Evolutionary conservation across 768 basidiomycete species (phyloP), one percentile per base, ranked within the genome.

Genomic region (Lanmaoa pseudosensibilis): DNA sequence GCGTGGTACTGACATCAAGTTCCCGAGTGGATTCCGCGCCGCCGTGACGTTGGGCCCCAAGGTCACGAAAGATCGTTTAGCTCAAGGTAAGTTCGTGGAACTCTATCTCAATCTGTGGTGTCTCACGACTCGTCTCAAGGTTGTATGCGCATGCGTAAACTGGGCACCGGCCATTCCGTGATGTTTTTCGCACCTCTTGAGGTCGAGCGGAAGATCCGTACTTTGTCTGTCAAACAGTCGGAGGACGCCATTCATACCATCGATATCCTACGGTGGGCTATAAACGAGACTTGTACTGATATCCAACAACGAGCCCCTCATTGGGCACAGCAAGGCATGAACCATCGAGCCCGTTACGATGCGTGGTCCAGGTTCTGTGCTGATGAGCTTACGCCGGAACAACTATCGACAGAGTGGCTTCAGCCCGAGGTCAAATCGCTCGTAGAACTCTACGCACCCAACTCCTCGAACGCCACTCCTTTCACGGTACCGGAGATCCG

Each of bases 71-170:
- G 83, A 84, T 68, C 71, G 77, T 44, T 61, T 84, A 5, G 68
- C 75, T 3, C 83, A 83, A 73, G 83, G 59, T 55, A 19, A 11
- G 36, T 45, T 13, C 7, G 3, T 2, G 21, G 0, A 3, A 19
- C 5, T 15, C 9, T 15, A 2, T 23, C 5, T 25, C 16, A 10
- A 33, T 10, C 2, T 15, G 7, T 5, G 12, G 2, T 4, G 4
- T 16, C 27, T 46, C 2, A 52, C n/a, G 5, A 4, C 6, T n/a
- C 2, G 4, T 18, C 33, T 19, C 15, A 10, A 59, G 51, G 82
- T 76, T 81, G 80, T 41, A 81, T 81, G 81, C 70, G 78, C 4
- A 80, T 81, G 80, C 71, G 80, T 11, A 73, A 74, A 56, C 71
- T 82, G 0, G 80, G 79, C 13, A 56, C 64, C 9, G 77, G 74